phyloP scores from a whole-genome alignment of 148 eudicot species.

The Fagopyrum esculentum region DNA sequence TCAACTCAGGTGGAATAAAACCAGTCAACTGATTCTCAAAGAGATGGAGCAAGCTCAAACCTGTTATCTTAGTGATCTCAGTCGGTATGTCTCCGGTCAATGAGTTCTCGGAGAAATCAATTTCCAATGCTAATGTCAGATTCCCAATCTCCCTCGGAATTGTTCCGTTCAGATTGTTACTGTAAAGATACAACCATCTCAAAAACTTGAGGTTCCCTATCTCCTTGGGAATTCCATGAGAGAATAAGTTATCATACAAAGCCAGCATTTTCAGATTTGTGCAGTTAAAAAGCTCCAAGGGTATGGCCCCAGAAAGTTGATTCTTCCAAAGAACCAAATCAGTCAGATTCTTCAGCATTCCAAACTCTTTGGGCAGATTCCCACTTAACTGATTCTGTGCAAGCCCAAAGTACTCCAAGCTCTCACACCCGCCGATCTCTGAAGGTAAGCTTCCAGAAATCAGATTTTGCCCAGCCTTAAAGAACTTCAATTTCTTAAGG shows the following conservation, averaged over 20 bases:
- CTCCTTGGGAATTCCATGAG: constrained; percentile 58
- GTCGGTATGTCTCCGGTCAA: constrained; percentile 46
- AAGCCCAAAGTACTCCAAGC: constrained; percentile 37
- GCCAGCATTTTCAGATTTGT: constrained; percentile 48
- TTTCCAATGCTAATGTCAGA: constrained; percentile 26
- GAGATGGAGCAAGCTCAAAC: constrained; percentile 28
- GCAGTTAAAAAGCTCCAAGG: constrained; percentile 50
- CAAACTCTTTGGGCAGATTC: constrained; percentile 37
- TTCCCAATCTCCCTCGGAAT: constrained; percentile 56
- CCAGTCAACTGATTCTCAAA: constrained; percentile 30
- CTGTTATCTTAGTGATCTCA: constrained; percentile 27
- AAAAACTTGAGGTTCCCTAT: constrained; percentile 69
- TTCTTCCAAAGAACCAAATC: constrained; percentile 56
- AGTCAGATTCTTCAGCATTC: constrained; percentile 33
- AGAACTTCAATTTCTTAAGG: constrained; percentile 23
- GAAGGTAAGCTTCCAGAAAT: constrained; percentile 34
- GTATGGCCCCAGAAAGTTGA: constrained; percentile 48
- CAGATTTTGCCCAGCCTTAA: constrained; percentile 27
- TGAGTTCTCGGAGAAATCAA: constrained; percentile 42
- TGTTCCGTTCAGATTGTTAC: constrained; percentile 51
- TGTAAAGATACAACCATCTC: constrained; percentile 72
- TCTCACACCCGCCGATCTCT: constrained; percentile 28
- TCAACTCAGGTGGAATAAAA: constrained; percentile 25
- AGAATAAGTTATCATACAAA: constrained; percentile 57
- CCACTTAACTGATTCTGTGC: constrained; percentile 45